Evolutionary conservation across 345 rosid species (phyloP), one percentile per base, ranked within the genome.

Genomic region (Physaria fendleri): DNA sequence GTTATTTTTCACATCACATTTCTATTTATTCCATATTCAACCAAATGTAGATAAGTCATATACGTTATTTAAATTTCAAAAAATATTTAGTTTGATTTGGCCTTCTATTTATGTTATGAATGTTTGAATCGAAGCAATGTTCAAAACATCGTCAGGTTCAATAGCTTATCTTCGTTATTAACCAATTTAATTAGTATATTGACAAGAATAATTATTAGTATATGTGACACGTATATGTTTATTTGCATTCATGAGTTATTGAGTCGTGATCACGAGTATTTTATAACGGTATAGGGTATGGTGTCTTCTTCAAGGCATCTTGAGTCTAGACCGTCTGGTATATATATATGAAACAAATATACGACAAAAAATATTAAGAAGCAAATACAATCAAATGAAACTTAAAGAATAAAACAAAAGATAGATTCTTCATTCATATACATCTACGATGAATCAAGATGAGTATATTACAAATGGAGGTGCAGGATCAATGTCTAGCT

Each of bases 401-500:
- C 18, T 2, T 2, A 6, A 4, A 52, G 43, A 64, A 52, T 21
- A 49, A 21, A 58, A 32, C 24, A 49, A 24, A 59, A 17, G 45
- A 9, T 49, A 17, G 17, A 59, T 68, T 59, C 40, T 43, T 27
- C 7, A 11, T 43, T 27, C 7, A 11, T 57, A 30, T 4, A 29
- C 59, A 48, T 5, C 53, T 27, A 76, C 69, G 48, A 76, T 67
- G 56, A 59, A 78, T n/a, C 74, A 42, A 59, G 56, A 24, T 3
- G 46, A 66, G 6, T 76, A 64, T 44, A 66, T 59, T 7, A 40
- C 42, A 42, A 67, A 66, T 2, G 43, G 56, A 58, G 74, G 66
- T 49, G 65, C 23, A 75, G 47, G 44, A n/a, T 22, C 57, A 28
- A n/a, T 53, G 10, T 47, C 52, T 41, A 38, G 47, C 38, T 55